Base-by-base conservation (phyloP, 148 eudicot genomes). In the Fagopyrum esculentum region DNA sequence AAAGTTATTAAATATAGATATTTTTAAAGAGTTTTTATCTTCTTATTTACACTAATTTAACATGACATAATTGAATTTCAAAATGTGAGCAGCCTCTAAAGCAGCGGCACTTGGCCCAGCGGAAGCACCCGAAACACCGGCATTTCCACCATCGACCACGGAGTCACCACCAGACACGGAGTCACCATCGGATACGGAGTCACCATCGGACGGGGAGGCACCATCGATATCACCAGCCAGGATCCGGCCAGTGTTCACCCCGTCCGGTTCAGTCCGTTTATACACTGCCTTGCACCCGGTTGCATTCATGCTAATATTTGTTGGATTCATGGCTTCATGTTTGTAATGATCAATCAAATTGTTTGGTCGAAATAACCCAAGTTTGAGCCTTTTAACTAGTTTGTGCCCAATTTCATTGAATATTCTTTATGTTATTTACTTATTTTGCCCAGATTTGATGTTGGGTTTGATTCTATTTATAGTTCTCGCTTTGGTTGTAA, bases 181-280 rank as follows among this genome's bases (percentile, higher is more conserved):
- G 40, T 3, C 74, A 71, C 74, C 74, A 47, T 35, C 74, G 13
- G 74, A 17, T 13, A 54, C 7, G 15, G 74, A 71, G 29, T 9
- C 52, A 8, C 74, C 74, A 19, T 40, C 74, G n/a, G 52, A 35
- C 3, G 40, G 40, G 40, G 40, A 35, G 40, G 40, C 40, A 1
- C 40, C 40, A 35, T 35, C 40, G 40, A 35, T 2, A 35, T 35
- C 74, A 4, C 40, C 55, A 7, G 51, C 54, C n/a, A 54, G 54
- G 9, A 71, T 71, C 74, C 54, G 74, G 16, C 74, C 74, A 46
- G 54, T 71, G 30, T 47, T 71, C 6, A 46, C 55, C 15, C 54
- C 74, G 2, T 71, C 74, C 3, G 55, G 16, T 7, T 71, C 74
- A 4, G 22, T 15, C 52, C 74, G 54, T 9, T 46, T 16, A 71